Conservation (phyloP, 768 basidiomycete species). For the Sistotremastrum niveocremeum region DNA sequence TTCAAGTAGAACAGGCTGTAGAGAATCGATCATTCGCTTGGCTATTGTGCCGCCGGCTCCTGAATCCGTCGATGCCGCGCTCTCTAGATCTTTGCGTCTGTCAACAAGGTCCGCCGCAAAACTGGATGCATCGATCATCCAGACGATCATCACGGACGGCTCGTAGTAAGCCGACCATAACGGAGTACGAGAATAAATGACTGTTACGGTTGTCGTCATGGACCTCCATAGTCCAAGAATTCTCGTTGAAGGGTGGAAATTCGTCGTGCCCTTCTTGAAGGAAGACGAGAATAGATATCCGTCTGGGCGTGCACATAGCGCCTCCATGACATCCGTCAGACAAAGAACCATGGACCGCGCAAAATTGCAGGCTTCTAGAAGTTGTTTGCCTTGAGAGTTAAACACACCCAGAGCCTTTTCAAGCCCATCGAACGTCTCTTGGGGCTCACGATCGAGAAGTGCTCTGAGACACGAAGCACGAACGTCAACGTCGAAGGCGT, state of each 20-base stretch:
- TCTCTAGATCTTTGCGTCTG: conserved; percentile 69
- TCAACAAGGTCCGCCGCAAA: conserved; percentile 80
- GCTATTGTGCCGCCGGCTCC: conserved; percentile 13
- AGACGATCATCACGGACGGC: conserved; percentile 74
- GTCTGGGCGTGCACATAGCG: conserved; percentile 58
- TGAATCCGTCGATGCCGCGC: conserved; percentile 33
- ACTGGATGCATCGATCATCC: conserved; percentile 98
- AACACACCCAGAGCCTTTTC: conserved; percentile 56
- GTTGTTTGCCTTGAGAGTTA: conserved; percentile 38
- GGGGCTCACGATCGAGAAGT: conserved; percentile 54
- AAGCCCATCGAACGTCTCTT: conserved; percentile 57
- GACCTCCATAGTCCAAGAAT: conserved; percentile 67
- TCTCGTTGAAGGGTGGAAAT: conserved; percentile 31
- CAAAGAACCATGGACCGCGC: conserved; percentile 86
- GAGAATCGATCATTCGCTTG: conserved; percentile 59
- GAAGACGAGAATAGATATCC: conserved; percentile 48
- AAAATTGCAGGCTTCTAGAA: conserved; percentile 80
- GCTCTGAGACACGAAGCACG: conserved; percentile 80
- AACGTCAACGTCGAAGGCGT: conserved; percentile 81
- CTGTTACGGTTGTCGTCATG: conserved; percentile 66
- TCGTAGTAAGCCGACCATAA: conserved; percentile 74
- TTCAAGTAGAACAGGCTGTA: conserved; percentile 70
- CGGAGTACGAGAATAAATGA: conserved; percentile 78
- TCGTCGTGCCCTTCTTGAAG: conserved; percentile 36
- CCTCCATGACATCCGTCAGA: conserved; percentile 85